Evolutionary conservation across 164 flowering plant genomes (phyloP).

Genomic region (Euptelea pleiosperma): DNA sequence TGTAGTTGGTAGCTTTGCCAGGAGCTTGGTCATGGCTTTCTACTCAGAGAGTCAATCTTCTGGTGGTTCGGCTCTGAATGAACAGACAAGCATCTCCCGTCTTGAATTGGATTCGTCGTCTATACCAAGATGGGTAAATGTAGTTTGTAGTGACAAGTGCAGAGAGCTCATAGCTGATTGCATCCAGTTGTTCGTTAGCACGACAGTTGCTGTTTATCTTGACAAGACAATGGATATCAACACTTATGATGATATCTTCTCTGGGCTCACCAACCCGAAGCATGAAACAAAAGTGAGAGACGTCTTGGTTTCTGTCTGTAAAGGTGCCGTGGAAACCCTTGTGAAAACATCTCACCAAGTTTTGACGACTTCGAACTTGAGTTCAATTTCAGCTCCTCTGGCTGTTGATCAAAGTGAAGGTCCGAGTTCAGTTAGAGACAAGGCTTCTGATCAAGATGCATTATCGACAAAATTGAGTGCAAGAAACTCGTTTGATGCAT

Average conservation of each 20-base stretch:
- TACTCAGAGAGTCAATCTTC: constrained; percentile 26
- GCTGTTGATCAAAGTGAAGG: constrained; percentile 19
- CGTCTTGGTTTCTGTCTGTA: constrained; percentile 53
- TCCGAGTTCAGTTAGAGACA: constrained; percentile 4
- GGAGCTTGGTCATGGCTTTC: constrained; percentile 69
- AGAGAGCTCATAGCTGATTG: constrained; percentile 57
- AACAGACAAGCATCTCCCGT: neutral
- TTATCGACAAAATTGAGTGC: constrained; percentile 4
- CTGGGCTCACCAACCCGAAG: constrained; percentile 81
- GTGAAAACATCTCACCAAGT: constrained; percentile 77
- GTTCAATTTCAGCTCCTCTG: constrained; percentile 22
- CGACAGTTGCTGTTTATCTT: constrained; percentile 76
- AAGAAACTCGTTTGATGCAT: constrained; percentile 20
- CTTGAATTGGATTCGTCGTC: constrained; percentile 21
- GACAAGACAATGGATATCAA: constrained; percentile 83
- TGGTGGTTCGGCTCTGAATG: constrained; percentile 13
- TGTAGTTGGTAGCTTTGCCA: constrained; percentile 90
- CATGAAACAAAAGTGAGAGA: constrained; percentile 60
- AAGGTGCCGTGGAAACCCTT: constrained; percentile 68
- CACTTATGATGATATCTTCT: constrained; percentile 67
- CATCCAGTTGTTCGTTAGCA: constrained; percentile 70
- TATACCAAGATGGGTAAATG: constrained; percentile 40
- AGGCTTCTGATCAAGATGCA: constrained; percentile 16
- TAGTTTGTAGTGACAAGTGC: constrained; percentile 39
- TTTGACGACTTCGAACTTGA: constrained; percentile 22